These are phyloP conservation scores for Cordyceps fumosorosea DNA, from an alignment of 2,329 filamentous ascomycete genomes.

Conservation along the genomic window DNA sequence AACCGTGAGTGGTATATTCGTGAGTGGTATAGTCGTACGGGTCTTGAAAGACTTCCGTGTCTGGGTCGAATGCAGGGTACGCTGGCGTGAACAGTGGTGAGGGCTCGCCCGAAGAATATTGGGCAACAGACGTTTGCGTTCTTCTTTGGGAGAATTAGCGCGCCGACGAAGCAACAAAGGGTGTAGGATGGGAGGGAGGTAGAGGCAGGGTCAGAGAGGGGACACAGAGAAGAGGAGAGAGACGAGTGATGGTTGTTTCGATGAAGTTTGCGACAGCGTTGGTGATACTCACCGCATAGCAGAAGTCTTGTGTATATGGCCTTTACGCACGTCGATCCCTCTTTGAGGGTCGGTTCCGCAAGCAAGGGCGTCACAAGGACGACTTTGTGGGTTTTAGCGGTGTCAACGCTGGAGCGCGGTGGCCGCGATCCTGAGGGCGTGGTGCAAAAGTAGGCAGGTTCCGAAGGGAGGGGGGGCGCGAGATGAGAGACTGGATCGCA, in stretches of 20 bases:
- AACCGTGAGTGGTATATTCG: too few species aligned
- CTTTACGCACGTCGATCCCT: constrained; percentile 13
- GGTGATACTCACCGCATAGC: constrained; percentile 38
- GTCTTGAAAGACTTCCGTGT: constrained; percentile 6
- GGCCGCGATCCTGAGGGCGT: constrained; percentile 4
- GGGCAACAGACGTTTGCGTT: constrained; percentile 8
- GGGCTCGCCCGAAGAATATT: constrained; percentile 10
- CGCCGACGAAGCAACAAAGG: neutral
- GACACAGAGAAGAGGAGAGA: too few species aligned
- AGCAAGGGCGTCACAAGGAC: constrained; percentile 11
- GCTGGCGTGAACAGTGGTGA: constrained; percentile 7
- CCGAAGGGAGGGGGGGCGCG: neutral
- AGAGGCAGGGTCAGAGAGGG: too few species aligned
- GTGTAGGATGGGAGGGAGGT: neutral
- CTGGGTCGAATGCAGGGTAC: neutral
- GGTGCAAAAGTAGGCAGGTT: neutral
- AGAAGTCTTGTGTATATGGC: constrained; percentile 18
- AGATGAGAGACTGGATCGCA: neutral
- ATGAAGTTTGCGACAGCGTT: constrained; percentile 12
- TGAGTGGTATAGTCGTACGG: neutral
- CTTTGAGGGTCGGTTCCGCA: constrained; percentile 10
- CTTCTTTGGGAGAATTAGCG: constrained; percentile 9
- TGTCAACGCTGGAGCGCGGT: constrained; percentile 8
- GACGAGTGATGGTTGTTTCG: neutral
- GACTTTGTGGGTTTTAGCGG: neutral